Percentiles rank a stretch among this genome's conserved stretches.
phyloP scores from a whole-genome alignment of 176 grass and related monocot species.

The Alloteropsis semialata region DNA sequence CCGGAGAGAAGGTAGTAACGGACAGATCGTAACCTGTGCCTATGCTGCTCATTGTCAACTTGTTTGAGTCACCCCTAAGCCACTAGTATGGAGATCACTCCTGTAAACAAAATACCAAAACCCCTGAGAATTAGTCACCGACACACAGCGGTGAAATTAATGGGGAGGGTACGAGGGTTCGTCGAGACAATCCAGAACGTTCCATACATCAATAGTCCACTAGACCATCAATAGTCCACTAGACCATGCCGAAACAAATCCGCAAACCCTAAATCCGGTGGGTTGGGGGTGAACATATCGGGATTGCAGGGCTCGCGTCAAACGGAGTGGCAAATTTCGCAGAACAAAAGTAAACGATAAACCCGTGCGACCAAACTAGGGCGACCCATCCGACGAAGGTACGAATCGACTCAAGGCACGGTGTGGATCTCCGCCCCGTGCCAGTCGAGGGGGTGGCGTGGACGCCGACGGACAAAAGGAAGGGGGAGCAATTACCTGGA shows the following conservation, averaged over 20 bases:
- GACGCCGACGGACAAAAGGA: not conserved
- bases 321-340: not conserved
- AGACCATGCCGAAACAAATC: not conserved
- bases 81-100: not conserved
- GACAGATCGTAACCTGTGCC: slow-evolving; percentile 91
- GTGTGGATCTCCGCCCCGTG: not conserved
- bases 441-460: not conserved
- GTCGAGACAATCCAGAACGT: not conserved
- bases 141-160: not conserved
- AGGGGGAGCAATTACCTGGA: not conserved
- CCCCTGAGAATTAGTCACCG: not conserved
- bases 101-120: not conserved
- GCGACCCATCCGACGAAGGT: not conserved
- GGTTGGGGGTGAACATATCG: not conserved
- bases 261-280: not conserved
- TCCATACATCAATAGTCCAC: not conserved
- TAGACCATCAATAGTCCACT: no score
- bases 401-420: not conserved
- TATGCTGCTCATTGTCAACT: slow-evolving; percentile 76
- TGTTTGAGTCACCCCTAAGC: not conserved
- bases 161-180: not conserved
- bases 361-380: not conserved
- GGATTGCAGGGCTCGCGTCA: not conserved
- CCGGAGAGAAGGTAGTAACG: slow-evolving; percentile 86
- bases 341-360: not conserved